Percentiles rank a stretch among this genome's conserved stretches.
phyloP scores from a whole-genome alignment of 345 rosid genomes.

The Trapa incisa region DNA sequence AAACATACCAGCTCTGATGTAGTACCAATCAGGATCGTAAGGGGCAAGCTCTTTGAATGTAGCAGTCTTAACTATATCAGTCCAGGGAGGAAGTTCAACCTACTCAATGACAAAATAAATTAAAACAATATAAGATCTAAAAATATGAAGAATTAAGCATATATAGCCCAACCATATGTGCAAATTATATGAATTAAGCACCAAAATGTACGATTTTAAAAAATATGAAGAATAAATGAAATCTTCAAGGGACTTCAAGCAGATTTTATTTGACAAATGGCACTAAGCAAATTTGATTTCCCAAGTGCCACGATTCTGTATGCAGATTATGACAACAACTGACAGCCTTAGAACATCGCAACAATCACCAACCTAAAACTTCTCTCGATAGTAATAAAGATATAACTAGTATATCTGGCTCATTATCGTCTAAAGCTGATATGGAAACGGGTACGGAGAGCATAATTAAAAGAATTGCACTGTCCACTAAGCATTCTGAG shows the following conservation, averaged over 20 bases:
- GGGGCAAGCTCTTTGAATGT: constrained; percentile 81
- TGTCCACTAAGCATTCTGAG: too few relatives aligned
- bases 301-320: neutral
- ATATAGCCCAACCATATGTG: neutral
- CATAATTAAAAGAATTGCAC: too few relatives aligned
- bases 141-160: neutral
- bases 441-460: too few relatives aligned
- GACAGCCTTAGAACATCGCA: neutral
- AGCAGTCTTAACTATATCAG: constrained; percentile 79
- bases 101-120: constrained; percentile 8
- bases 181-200: too few relatives aligned
- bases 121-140: neutral
- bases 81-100: constrained; percentile 90
- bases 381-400: neutral
- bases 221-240: neutral
- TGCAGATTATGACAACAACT: neutral
- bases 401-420: too few relatives aligned
- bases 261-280: neutral
- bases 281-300: neutral
- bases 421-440: too few relatives aligned
- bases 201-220: neutral
- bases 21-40: constrained; percentile 89
- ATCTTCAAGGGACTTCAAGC: neutral
- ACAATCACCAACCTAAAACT: neutral
- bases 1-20: constrained; percentile 51